phyloP scores from a whole-genome alignment of 2,329 filamentous ascomycete species.

The Colletotrichum karsti region DNA sequence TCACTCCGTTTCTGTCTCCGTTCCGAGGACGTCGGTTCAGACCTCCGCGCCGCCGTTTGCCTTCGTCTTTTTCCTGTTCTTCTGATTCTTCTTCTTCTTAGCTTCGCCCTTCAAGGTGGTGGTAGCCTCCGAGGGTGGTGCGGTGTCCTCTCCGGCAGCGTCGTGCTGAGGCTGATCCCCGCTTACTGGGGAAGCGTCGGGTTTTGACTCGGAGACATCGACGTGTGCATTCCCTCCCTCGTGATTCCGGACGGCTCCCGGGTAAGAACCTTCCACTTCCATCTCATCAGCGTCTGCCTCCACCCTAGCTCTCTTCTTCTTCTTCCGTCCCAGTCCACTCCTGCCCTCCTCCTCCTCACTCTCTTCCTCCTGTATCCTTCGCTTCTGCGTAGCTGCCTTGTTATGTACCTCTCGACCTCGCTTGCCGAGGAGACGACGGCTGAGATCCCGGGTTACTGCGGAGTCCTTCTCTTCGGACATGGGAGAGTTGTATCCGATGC shows the following conservation, averaged over 20 bases:
- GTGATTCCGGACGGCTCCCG: not conserved
- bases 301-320: slow-evolving; percentile 36
- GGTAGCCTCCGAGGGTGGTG: not conserved
- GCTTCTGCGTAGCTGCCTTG: slow-evolving; percentile 16
- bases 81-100: slow-evolving; percentile 38
- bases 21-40: not conserved
- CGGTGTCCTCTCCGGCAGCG: not conserved
- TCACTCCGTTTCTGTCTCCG: not conserved
- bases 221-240: not conserved
- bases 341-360: slow-evolving; percentile 45
- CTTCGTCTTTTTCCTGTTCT: slow-evolving; percentile 26
- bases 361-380: slow-evolving; percentile 31
- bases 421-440: slow-evolving; percentile 39
- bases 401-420: slow-evolving; percentile 10
- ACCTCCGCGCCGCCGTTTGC: slow-evolving; percentile 13
- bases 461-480: slow-evolving; percentile 36
- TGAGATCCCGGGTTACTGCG: slow-evolving; percentile 37
- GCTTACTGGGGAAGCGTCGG: not conserved
- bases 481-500: slow-evolving; percentile 47
- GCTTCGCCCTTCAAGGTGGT: slow-evolving; percentile 14
- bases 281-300: slow-evolving; percentile 22
- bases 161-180: too few relatives aligned
- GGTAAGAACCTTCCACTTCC: not conserved
- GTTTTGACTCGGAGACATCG: not conserved
- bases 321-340: slow-evolving; percentile 47